Evolutionary conservation across 2,329 filamentous ascomycete species (phyloP), one percentile per base, ranked within the genome.

Genomic region (Chaetomiaceae sp.): DNA sequence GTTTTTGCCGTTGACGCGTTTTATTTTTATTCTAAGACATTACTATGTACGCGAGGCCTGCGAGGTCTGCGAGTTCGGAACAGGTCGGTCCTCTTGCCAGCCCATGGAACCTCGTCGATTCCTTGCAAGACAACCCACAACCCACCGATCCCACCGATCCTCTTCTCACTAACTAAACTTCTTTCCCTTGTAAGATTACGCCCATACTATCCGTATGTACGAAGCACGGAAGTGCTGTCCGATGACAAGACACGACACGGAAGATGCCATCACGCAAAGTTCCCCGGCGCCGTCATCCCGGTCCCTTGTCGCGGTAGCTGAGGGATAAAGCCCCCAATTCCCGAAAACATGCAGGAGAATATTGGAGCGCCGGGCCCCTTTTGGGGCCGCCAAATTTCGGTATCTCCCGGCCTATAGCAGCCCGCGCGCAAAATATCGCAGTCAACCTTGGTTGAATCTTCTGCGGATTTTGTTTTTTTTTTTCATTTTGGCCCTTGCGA

Each of bases 311-410:
- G 16, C 53, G 8, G 36, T 47, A 51, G 49, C 46, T 41, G 41
- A 52, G 36, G 27, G 5, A 33, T 10, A 20, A 50, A 23, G 11
- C 21, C 13, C 41, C 33, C 36, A 46, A 51, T 53, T 27, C 46
- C 60, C 57, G 57, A 62, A 32, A 34, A 33, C 55, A 53, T 58
- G 58, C 60, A 62, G 55, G 18, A 33, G 29, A 61, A 60, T 62
- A 58, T 60, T 62, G 58, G 50, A 14, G 23, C 45, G 21, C 23
- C 37, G 38, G 34, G 55, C 44, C 51, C 48, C 40, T 43, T 61
- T 59, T 53, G 16, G 48, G 53, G n/a, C 11, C n/a, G 29, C 10
- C 16, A 42, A 55, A 58, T 57, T 43, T 59, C 57, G 57, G 55
- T 47, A 54, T 54, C 45, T 51, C 23, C 57, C 57, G 47, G 51